Conservation (phyloP, 202 grass and related monocot species). For the Elaeis oleifera region DNA sequence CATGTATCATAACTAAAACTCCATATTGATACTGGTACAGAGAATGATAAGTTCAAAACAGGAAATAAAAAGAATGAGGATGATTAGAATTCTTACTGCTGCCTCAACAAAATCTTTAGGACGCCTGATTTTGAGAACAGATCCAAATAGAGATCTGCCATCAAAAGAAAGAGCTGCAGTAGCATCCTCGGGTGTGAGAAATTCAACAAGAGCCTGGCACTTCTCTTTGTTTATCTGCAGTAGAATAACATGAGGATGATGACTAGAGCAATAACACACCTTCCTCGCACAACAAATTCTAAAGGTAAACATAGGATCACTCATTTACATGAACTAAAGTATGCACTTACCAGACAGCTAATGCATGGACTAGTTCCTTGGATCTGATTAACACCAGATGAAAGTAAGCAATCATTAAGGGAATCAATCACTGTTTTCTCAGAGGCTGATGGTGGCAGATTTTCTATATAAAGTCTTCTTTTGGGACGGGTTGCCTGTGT, state of each 20-base stretch:
- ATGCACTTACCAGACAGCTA: conserved; percentile 60
- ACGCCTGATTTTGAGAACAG: conserved; percentile 76
- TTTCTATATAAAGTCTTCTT: conserved; percentile 79
- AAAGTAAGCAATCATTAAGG: conserved; percentile 71
- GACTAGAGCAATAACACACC: not conserved
- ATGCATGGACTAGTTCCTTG: conserved; percentile 72
- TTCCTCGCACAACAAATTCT: not conserved
- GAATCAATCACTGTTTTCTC: conserved; percentile 64
- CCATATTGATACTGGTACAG: too few species aligned
- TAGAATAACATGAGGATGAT: not conserved
- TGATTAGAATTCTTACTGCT: conserved; percentile 57
- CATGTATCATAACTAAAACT: too few species aligned
- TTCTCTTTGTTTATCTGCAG: conserved; percentile 95
- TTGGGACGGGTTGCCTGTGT: conserved; percentile 81
- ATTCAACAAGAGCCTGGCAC: conserved; percentile 78
- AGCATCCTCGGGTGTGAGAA: conserved; percentile 95
- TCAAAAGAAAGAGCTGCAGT: conserved; percentile 88
- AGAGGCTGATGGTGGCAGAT: conserved; percentile 55
- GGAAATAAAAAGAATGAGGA: conserved; percentile 9
- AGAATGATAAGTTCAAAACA: not conserved
- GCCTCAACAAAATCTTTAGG: conserved; percentile 85
- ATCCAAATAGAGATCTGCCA: conserved; percentile 56
- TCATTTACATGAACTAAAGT: not conserved
- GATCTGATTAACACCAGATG: conserved; percentile 33
- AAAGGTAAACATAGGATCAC: too few species aligned